A percentile compares a stretch with the other conserved stretches of the same genome.
These are phyloP conservation scores for Stagonosporopsis vannaccii DNA, from an alignment of 2,329 filamentous ascomycete genomes.

Conservation along the genomic window DNA sequence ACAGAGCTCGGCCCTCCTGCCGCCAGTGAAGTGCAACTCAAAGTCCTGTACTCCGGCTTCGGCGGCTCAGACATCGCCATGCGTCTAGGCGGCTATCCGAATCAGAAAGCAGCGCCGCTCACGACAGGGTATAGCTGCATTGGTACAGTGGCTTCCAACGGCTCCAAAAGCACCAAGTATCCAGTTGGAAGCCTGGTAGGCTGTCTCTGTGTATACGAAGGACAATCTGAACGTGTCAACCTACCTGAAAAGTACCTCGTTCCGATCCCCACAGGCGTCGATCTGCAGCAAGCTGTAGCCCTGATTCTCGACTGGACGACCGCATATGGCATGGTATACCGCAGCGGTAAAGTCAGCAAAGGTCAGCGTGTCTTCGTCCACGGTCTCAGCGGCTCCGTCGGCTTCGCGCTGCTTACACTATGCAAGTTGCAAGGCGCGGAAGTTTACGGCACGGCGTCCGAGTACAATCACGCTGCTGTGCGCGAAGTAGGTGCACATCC, in stretches of 20 bases:
- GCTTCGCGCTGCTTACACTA: constrained; percentile 54
- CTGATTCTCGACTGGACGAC: constrained; percentile 57
- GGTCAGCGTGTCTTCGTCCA: constrained; percentile 61
- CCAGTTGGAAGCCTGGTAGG: constrained; percentile 34
- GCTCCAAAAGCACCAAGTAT: constrained; percentile 40
- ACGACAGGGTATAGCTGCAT: constrained; percentile 60
- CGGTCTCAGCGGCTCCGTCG: constrained; percentile 60
- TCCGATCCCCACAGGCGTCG: constrained; percentile 52
- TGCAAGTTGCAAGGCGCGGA: constrained; percentile 55
- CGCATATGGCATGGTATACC: constrained; percentile 42
- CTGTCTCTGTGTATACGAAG: constrained; percentile 40
- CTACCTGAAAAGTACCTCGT: constrained; percentile 57
- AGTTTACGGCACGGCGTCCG: constrained; percentile 60
- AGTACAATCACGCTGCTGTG: constrained; percentile 55
- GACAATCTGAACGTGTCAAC: constrained; percentile 56
- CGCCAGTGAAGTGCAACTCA: constrained; percentile 56
- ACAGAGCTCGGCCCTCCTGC: constrained; percentile 51
- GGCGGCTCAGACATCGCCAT: constrained; percentile 59
- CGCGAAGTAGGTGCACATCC: constrained; percentile 51
- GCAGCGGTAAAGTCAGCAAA: constrained; percentile 49
- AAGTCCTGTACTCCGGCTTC: constrained; percentile 58
- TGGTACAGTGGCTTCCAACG: constrained; percentile 53
- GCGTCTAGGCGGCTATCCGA: constrained; percentile 58
- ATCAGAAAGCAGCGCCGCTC: constrained; percentile 56
- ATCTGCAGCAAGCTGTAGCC: constrained; percentile 52